Evolutionary conservation across 2,329 filamentous ascomycete genomes (phyloP), one percentile per base, ranked within the genome.

Genomic region (Talaromyces albobiverticillius): DNA sequence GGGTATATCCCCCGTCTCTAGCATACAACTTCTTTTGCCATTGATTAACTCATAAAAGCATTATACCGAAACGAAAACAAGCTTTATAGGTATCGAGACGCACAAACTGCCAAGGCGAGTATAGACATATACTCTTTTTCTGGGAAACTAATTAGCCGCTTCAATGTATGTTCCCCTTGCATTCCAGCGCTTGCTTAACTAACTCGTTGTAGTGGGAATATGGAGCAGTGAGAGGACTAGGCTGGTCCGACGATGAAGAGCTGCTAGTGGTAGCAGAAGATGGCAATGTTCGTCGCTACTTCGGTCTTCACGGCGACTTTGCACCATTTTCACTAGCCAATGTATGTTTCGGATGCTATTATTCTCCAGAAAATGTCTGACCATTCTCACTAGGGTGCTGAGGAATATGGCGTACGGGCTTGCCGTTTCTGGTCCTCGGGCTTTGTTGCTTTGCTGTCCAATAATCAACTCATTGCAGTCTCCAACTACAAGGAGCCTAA

Each of bases 211-310:
- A 88, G 69, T 97, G 93, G 92, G 93, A 97, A 64, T 90, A 92
- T 73, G 90, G 90, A 43, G 79, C 85, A 3, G 89, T 99, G 66
- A 88, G 87, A 70, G 91, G 90, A 2, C 80, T 99, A 18, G 94
- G 94, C 31, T 99, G 94, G 94, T 96, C 92, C 18, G 93, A 96
- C 65, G 90, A 96, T 60, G 94, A 99, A 78, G 88, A 89, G 67
- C 80, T 99, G 45, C 77, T 99, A 3, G 88, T 96, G 0, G 85
- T 97, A 49, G 90, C 91, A 9, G 83, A 88, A 51, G 93, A 99
- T 66, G 94, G 94, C 22, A 93, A 86, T 1, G 93, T 97, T 41
- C 82, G 92, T 57, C 94, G 90, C 70, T 96, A 92, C 67, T 85
- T 91, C 69, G 89, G 94, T 65, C 76, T 99, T n/a, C 89, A 96